Conservation (phyloP, 1,139 yeast genomes). For the Debaryomycetaceae sp. region DNA sequence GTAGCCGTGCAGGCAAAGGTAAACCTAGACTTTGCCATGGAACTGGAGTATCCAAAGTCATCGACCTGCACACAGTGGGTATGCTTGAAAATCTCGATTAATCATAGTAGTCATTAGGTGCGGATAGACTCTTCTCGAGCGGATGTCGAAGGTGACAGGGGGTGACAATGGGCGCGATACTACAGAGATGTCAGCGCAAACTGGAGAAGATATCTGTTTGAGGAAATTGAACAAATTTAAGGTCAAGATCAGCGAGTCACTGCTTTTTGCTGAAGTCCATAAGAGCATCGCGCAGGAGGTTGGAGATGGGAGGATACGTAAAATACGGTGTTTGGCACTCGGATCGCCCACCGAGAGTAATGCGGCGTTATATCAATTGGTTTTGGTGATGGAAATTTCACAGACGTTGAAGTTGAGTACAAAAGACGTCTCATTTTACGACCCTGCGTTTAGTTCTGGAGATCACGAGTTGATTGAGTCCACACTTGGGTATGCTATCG, state of each 20-base stretch:
- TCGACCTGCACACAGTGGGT: background rate
- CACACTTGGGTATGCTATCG: conserved; percentile 15
- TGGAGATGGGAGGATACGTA: conserved; percentile 10
- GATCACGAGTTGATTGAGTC: conserved; percentile 36
- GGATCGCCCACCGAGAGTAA: conserved; percentile 61
- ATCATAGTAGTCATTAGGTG: background rate
- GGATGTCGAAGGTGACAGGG: too few relatives aligned
- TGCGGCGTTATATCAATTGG: conserved; percentile 65
- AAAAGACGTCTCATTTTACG: conserved; percentile 47
- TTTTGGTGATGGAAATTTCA: conserved; percentile 43
- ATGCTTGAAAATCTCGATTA: background rate
- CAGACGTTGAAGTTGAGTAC: conserved; percentile 16
- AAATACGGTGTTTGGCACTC: conserved; percentile 65
- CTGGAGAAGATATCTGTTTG: too few relatives aligned
- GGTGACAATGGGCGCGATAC: too few relatives aligned
- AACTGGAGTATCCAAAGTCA: background rate
- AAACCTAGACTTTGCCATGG: too few relatives aligned
- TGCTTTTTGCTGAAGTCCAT: conserved; percentile 1
- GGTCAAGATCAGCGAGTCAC: conserved; percentile 1
- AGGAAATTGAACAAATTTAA: background rate
- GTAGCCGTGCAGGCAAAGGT: too few relatives aligned
- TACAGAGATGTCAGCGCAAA: too few relatives aligned
- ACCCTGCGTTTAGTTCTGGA: conserved; percentile 53
- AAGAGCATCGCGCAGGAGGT: background rate
- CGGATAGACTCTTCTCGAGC: too few relatives aligned